Evolutionary conservation across 495 filamentous ascomycete genomes (phyloP), one percentile per base, ranked within the genome.

Genomic region (Daldinia bambusicola): DNA sequence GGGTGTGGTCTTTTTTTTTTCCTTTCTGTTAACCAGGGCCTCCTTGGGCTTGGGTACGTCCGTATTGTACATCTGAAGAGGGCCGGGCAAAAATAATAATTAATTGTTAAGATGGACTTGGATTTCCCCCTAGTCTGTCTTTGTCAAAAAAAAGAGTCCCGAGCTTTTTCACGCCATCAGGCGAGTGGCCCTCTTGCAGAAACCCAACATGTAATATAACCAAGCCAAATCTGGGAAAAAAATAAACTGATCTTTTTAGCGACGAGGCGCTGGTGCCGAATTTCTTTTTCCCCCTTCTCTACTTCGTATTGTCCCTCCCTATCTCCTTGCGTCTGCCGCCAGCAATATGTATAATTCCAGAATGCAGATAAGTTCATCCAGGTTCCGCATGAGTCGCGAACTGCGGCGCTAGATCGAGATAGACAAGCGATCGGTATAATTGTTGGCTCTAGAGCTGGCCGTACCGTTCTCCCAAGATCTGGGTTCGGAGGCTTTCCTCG

Each of bases 71-170:
- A 48, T 61, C 67, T 70, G 66, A 37, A 67, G 55, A 26, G 3
- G 26, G 26, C 50, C 43, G 71, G 59, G 55, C 43, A 57, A 66
- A 20, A 66, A 66, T 6, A 55, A 66, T 48, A 69, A 70, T 65
- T 68, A 67, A 75, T 72, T 75, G 69, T 76, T 67, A 69, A 69
- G 66, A 69, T 59, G 71, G 65, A 61, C 34, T 36, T 58, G 67
- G 32, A 14, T 57, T 45, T 57, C 26, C 48, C 64, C 70, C 61
- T 65, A 57, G 61, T 59, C 61, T 56, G 51, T n/a, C 51, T 72
- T 67, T 41, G 52, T 51, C 41, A 48, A 64, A 63, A n/a, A 60
- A 43, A 38, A 50, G 59, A 63, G 63, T 50, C 52, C 63, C 69
- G 56, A 71, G 60, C 63, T 71, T 71, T 71, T 71, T 55, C 53